Evolutionary conservation across 257 asterid genomes (phyloP), one percentile per base, ranked within the genome.

Genomic region (Gentiana straminea): DNA sequence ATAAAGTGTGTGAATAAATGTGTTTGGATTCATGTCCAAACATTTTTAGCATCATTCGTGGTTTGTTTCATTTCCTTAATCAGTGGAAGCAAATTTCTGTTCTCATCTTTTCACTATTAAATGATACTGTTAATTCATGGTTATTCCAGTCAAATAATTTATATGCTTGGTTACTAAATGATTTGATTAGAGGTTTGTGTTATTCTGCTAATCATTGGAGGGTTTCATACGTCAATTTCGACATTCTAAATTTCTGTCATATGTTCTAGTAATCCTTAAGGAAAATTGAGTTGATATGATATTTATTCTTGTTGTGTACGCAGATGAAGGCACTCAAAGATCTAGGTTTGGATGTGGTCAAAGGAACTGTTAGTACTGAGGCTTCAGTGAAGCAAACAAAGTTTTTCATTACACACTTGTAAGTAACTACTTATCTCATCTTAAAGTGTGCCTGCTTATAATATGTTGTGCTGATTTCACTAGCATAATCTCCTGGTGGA

Each of bases 241-340:
- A 41, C 9, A 10, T 5, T 5, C 46, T 15, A 11, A 32, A 32
- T 56, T 54, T 46, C 8, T 32, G 15, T 7, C 41, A 13, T 49
- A 44, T 13, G 24, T 24, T 24, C 24, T 24, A 7, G 47, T 33
- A 37, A 33, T 49, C 13, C 33, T 47, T 48, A 35, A 33, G 46
- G 6, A 4, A 11, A 3, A 11, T 36, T 61, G 51, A 38, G 24
- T 24, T 24, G 24, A 32, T 7, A 2, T 48, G 49, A 35, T 12
- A 1, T 49, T 5, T 34, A 8, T 9, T 60, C 13, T 34, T 5
- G 5, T 44, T 57, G 51, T 59, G 65, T 60, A 66, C 8, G 61
- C 61, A 92, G 98, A 92, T 92, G 94, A 83, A 85, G 78, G 80
- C 98, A 52, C 96, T 92, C 24, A 92, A 80, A 67, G 95, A 87